Base-by-base conservation (phyloP, 2,329 filamentous ascomycete genomes). In the Blastomyces gilchristii region DNA sequence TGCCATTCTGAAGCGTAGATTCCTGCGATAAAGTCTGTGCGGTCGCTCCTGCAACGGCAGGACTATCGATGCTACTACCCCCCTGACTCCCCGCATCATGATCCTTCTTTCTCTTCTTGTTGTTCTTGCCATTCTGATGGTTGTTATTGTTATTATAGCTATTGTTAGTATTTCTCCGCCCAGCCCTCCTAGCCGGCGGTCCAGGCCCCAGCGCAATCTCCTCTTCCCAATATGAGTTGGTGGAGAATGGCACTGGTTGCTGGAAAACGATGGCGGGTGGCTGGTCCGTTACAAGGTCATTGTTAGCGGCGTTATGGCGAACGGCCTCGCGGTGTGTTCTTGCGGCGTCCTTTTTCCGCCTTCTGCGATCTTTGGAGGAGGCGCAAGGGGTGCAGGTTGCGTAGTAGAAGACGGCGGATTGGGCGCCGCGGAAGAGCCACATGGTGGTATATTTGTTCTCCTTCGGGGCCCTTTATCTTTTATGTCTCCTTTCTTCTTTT, bases 191-290 rank as follows among this genome's bases (percentile, higher is more conserved):
- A 70, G 87, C 87, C 41, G 86, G 87, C 45, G 89, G 82, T 2
- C 84, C 85, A 1, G 92, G 92, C 0, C 92, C 92, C 76, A 92
- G 82, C 66, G 81, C 81, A 67, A 97, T 95, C 75, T 97, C 92
- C 71, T 94, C 89, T 41, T 83, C 80, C 92, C 92, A 97, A 76
- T 90, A 90, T 14, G 88, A 87, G 70, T 97, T 97, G 37, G 91
- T 96, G 70, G 87, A 87, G 69, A 91, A 94, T 0, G 91, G 89
- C 6, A 73, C 75, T 1, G 88, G 91, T 70, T 97, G 91, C 60
- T 85, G 82, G 74, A 96, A 94, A 34, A 34, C 5, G 12, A 85
- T 75, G 50, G 85, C 75, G 47, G 34, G 57, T 0, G 90, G 89
- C 72, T 91, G 85, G 67, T 91, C 85, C 63, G 73, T 75, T n/a